Conservation (phyloP, 495 filamentous ascomycete genomes). For the Neurospora sp. region DNA sequence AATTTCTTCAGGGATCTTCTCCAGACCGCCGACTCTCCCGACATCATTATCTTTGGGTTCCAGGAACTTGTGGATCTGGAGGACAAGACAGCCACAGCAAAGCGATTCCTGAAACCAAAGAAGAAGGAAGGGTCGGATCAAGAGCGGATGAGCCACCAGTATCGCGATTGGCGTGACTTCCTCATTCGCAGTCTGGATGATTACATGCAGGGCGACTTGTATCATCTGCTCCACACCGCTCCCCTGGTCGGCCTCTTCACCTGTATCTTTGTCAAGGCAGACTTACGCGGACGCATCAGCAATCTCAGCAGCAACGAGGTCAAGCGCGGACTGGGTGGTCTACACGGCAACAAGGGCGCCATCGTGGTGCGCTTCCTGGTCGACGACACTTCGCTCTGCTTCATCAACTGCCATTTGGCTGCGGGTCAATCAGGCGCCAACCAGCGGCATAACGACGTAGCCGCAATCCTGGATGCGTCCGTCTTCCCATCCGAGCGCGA, state of each 20-base stretch:
- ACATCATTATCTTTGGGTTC: constrained; percentile 93
- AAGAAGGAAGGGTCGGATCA: constrained; percentile 87
- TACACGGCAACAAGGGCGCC: constrained; percentile 96
- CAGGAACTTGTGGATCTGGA: constrained; percentile 95
- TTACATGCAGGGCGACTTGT: constrained; percentile 62
- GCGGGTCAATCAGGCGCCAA: constrained; percentile 85
- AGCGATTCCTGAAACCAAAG: constrained; percentile 65
- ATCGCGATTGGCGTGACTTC: constrained; percentile 90
- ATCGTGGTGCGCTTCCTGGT: constrained; percentile 80
- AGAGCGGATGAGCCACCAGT: constrained; percentile 94
- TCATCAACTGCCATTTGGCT: constrained; percentile 95
- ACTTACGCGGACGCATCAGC: constrained; percentile 61
- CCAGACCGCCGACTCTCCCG: constrained; percentile 60
- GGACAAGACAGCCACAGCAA: constrained; percentile 94
- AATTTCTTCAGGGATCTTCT: constrained; percentile 70
- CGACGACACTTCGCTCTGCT: constrained; percentile 87
- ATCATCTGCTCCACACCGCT: constrained; percentile 76
- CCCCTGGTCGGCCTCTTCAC: constrained; percentile 91
- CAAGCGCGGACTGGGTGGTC: constrained; percentile 88
- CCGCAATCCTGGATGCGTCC: constrained; percentile 73
- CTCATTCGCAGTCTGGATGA: constrained; percentile 71
- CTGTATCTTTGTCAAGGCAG: constrained; percentile 83
- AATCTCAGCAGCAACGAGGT: constrained; percentile 72
- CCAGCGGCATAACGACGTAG: constrained; percentile 85
- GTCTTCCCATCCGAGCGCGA: constrained; percentile 59